Conservation (phyloP, 1,284 basidiomycete genomes). For the Apiotrichum brassicae region DNA sequence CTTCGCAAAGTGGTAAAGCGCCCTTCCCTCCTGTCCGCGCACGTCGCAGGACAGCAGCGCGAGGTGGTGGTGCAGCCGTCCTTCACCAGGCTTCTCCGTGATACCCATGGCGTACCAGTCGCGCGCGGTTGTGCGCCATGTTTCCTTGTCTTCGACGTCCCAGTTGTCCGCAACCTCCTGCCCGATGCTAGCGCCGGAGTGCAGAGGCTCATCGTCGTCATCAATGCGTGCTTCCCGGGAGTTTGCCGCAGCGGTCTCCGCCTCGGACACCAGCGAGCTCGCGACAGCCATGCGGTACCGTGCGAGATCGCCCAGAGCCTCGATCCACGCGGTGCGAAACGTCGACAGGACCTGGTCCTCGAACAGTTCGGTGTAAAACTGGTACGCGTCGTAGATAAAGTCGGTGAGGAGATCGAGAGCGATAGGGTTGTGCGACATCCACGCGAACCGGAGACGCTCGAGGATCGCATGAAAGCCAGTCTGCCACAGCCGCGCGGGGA, state of each 20-base stretch:
- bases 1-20: constrained; percentile 91
- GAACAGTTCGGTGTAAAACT: constrained; percentile 81
- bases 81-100: constrained; percentile 79
- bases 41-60: constrained; percentile 77
- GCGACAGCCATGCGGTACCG: constrained; percentile 91
- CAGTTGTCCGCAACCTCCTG: constrained; percentile 75
- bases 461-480: constrained; percentile 83
- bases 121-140: constrained; percentile 80
- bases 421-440: constrained; percentile 42
- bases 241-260: constrained; percentile 22
- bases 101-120: constrained; percentile 91
- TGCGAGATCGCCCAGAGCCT: constrained; percentile 91
- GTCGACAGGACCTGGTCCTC: constrained; percentile 67
- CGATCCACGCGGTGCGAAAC: constrained; percentile 83
- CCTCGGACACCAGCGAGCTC: constrained; percentile 42
- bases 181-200: constrained; percentile 67
- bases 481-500: constrained; percentile 88
- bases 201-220: constrained; percentile 27
- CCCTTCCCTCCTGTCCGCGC: constrained; percentile 74
- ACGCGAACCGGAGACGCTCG: constrained; percentile 79
- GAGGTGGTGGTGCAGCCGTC: constrained; percentile 90
- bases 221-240: constrained; percentile 9
- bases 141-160: constrained; percentile 85
- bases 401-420: constrained; percentile 69
- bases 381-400: constrained; percentile 92